Base-by-base conservation (phyloP, 2,329 filamentous ascomycete genomes). In the Grosmannia penicillata region DNA sequence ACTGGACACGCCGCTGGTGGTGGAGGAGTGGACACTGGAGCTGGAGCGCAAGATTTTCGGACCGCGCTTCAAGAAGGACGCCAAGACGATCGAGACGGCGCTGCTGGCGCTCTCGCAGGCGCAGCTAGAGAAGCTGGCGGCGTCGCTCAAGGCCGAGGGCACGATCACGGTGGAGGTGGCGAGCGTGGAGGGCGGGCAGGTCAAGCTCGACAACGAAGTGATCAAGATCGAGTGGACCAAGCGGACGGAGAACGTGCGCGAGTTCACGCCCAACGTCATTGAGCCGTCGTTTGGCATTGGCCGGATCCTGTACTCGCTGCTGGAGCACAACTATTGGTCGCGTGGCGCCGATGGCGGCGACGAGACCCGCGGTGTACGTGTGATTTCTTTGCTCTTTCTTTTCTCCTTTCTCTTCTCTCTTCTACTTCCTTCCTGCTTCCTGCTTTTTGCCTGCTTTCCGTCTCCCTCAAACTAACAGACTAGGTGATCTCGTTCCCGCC, bases 231-330 rank as follows among this genome's bases (percentile, higher is more conserved):
- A 87, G 63, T 86, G 82, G 63, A 75, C 78, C 50, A 93, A 80
- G 49, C 71, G 85, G 45, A 72, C 77, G 4, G 84, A 94, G 59
- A 80, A 93, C 56, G 75, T 78, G 42, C 75, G 91, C 51, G 87
- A 95, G 57, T 98, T 84, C 64, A 93, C 81, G 1, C 89, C 89
- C 43, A 95, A 95, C 55, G 86, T 93, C 34, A 93, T 96, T 50
- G 91, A 98, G 65, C 91, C 89, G 2, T 96, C 89, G 1, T 98
- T 96, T 52, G 89, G 89, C 67, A 93, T 96, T 53, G 91, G 89
- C 43, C 77, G 89, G 51, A 95, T 96, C 45, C 66, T 96, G 42
- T 96, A 94, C 66, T 78, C 82, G 43, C 65, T 98, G 52, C 82
- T 93, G 55, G 91, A 98, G 65, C 91, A 98, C 62, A 78, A 74